phyloP scores from a whole-genome alignment of 2,329 filamentous ascomycete species.

The Apiospora marii region DNA sequence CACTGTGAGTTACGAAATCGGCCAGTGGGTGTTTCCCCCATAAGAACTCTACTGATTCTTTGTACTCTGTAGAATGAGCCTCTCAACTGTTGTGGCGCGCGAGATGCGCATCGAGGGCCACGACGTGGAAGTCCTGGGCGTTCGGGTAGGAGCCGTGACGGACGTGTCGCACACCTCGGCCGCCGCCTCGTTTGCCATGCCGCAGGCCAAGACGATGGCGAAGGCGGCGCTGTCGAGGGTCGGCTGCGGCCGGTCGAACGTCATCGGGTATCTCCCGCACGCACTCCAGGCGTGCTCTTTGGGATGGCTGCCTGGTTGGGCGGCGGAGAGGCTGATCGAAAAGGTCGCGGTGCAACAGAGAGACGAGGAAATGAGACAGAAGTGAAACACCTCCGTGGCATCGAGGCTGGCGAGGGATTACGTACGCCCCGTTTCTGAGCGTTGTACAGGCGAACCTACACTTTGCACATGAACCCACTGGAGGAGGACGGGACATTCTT shows the following conservation, averaged over 20 bases:
- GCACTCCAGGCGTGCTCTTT: conserved; percentile 28
- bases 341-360: not conserved
- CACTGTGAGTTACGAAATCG: conserved; percentile 36
- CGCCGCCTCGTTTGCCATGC: conserved; percentile 29
- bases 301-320: not conserved
- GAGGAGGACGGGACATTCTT: not conserved
- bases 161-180: conserved; percentile 28
- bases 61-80: conserved; percentile 37
- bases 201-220: conserved; percentile 32
- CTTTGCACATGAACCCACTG: not conserved
- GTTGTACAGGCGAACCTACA: not conserved
- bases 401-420: not conserved
- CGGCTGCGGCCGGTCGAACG: conserved; percentile 30
- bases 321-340: not conserved
- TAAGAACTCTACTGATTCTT: not conserved
- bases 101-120: conserved; percentile 47
- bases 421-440: not conserved
- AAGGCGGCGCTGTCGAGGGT: conserved; percentile 31
- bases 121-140: conserved; percentile 30
- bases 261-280: conserved; percentile 36
- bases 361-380: not conserved
- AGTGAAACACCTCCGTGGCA: not conserved
- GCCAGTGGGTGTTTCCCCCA: not conserved
- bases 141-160: conserved; percentile 33
- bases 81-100: conserved; percentile 47